These are phyloP conservation scores for Acacia acuminata DNA, from an alignment of 306 rosid species.

Conservation along the genomic window DNA sequence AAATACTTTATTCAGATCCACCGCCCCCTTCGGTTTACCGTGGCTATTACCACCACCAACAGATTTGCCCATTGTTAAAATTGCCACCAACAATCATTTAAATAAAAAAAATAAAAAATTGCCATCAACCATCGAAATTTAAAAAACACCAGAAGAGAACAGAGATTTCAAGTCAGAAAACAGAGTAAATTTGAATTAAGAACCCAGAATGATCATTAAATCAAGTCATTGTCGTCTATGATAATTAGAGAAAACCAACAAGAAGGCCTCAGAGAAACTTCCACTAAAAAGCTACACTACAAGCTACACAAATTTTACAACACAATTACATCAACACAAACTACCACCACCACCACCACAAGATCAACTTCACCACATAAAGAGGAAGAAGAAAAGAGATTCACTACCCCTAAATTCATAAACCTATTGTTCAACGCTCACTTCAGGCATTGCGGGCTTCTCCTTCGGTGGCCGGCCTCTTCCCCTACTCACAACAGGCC, in stretches of 20 bases:
- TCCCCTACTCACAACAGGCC: conserved; percentile 39
- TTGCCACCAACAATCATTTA: too few relatives aligned
- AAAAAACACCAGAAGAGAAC: too few relatives aligned
- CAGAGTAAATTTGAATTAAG: too few relatives aligned
- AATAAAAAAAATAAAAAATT: too few relatives aligned
- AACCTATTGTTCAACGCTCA: conserved; percentile 59
- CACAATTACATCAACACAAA: conserved; percentile 38
- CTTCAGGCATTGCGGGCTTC: conserved; percentile 63
- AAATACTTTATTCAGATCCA: too few relatives aligned
- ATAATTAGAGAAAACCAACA: conserved; percentile 33
- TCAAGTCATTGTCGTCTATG: conserved; percentile 35
- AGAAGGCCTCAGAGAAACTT: conserved; percentile 32
- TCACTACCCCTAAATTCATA: not conserved
- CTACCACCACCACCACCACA: conserved; percentile 10
- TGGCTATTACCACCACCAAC: too few relatives aligned
- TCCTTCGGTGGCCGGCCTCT: conserved; percentile 91
- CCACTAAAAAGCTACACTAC: conserved; percentile 39
- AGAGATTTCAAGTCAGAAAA: too few relatives aligned
- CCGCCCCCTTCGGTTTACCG: too few relatives aligned
- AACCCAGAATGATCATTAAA: not conserved
- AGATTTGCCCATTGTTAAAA: too few relatives aligned
- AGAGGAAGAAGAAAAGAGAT: not conserved
- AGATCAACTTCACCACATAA: conserved; percentile 26
- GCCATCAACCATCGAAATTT: too few relatives aligned
- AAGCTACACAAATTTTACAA: conserved; percentile 51